These are phyloP conservation scores for Fusarium ambrosium DNA, from an alignment of 2,329 filamentous ascomycete species.

Conservation along the genomic window DNA sequence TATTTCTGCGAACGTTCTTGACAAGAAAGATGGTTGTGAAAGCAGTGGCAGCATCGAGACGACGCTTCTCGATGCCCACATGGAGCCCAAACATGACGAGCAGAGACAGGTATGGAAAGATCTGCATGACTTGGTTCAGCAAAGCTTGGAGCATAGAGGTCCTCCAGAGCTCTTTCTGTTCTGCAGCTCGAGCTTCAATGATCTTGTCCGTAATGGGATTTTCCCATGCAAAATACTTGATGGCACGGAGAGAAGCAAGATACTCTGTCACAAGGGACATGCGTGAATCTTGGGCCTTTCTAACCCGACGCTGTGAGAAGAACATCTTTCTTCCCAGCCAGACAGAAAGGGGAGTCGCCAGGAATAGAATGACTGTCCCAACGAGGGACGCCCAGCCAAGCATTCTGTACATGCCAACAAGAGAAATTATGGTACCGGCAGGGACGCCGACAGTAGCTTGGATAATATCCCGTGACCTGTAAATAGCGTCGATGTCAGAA, in stretches of 20 bases:
- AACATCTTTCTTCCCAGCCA: conserved; percentile 64
- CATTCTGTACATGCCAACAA: conserved; percentile 67
- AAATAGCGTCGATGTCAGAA: conserved; percentile 69
- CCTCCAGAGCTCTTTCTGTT: conserved; percentile 68
- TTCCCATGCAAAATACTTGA: conserved; percentile 75
- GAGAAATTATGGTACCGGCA: conserved; percentile 61
- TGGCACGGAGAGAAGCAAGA: conserved; percentile 67
- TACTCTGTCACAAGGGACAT: conserved; percentile 71
- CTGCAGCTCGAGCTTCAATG: conserved; percentile 61
- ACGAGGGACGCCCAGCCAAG: conserved; percentile 69
- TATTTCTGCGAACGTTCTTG: conserved; percentile 65
- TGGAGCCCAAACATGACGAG: conserved; percentile 68
- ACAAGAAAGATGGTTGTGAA: conserved; percentile 70
- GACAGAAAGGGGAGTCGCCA: conserved; percentile 64
- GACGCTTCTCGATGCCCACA: conserved; percentile 61
- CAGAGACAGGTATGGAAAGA: conserved; percentile 66
- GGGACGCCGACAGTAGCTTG: conserved; percentile 61
- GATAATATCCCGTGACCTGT: conserved; percentile 64
- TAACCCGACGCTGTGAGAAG: conserved; percentile 64
- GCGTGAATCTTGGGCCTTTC: conserved; percentile 68
- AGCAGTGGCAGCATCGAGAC: conserved; percentile 67
- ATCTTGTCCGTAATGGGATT: conserved; percentile 65
- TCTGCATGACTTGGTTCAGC: conserved; percentile 64
- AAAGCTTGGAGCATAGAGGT: conserved; percentile 62
- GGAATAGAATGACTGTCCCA: conserved; percentile 62